Evolutionary conservation across 257 asterid species (phyloP), one percentile per base, ranked within the genome.

Genomic region (Linaria vulgaris): DNA sequence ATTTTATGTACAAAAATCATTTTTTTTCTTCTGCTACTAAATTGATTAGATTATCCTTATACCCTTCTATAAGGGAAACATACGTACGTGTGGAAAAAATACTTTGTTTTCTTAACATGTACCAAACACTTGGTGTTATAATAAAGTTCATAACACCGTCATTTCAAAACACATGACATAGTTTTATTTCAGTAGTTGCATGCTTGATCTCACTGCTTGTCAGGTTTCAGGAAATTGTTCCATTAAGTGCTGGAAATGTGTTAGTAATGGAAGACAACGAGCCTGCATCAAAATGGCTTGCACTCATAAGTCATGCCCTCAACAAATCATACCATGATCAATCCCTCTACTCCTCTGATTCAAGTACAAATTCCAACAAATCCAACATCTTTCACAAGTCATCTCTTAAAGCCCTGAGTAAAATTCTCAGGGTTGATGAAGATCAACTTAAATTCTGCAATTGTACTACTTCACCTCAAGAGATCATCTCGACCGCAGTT

Each of bases 211-310:
- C 25, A 46, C 62, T 24, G 21, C 3, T 12, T 37, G 37, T 17
- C 79, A 91, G 99, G 88, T 92, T 92, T 74, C 99, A 92, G 67
- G 99, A 92, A 71, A 92, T 92, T 2, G 99, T 92, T 0, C 99
- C 99, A 9, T 55, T 92, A 62, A 92, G 68, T 63, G 95, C 99
- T 31, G 99, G 99, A 63, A 92, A 92, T 73, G 90, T 92, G 3
- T 20, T 92, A 44, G 97, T 82, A 63, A 71, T 64, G 51, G 99
- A 92, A 71, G 99, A 89, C 82, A 92, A 81, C 58, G 97, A 87
- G 74, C 99, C 99, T 16, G 99, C 94, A 45, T 72, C 89, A 57
- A 92, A 86, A 80, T 92, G 99, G 99, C 41, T 92, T 17, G 91
- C 95, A 14, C 72, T 92, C 9, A 89, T 85, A 61, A 89, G 91